Base-by-base conservation (phyloP, 164 flowering plant species). In the Vitis rupestris region DNA sequence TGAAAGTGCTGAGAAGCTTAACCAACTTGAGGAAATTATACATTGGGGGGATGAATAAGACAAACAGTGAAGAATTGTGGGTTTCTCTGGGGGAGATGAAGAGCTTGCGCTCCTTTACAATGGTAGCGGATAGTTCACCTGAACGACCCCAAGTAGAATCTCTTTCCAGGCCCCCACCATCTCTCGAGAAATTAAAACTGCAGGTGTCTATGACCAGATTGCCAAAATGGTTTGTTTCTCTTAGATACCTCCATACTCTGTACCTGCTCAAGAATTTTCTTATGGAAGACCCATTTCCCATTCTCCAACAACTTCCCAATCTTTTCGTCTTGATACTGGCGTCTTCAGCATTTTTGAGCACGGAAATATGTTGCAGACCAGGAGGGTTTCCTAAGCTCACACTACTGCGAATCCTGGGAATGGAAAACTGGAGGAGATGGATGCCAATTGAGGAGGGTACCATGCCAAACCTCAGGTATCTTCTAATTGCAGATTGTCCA, bases 361-460 rank as follows among this genome's bases (percentile, higher is more conserved):
- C 16, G 31, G 60, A 15, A 9, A 61, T 69, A 15, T n/a, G 58
- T 3, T 61, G 65, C 50, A 16, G 16, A 13, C 3, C 13, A 16
- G 50, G 59, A 61, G 72, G 66, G 7, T 69, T 69, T 61, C 72
- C 66, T 10, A 69, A 69, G 59, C 66, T 69, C 51, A 69, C 63
- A 63, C 72, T 70, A 5, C 44, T 70, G 31, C 60, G 72, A 3
- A 70, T 70, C 37, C 51, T 70, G 8, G 67, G 55, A 16, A 70
- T 60, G 7, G 54, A 53, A 13, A 47, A 63, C n/a, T 70, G 72
- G 72, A 27, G 10, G 11, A 62, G 61, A n/a, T 70, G 72, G 72
- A 44, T 3, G 53, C 66, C 72, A 16, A 70, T 70, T 50, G 44
- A 53, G 61, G 47, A 70, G 19, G 66, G 67, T 16, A 37, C 67